Percentiles rank a stretch among this genome's conserved stretches.
Conservation (phyloP, 352 stramenopile genomes). For the Globisporangium solare region DNA sequence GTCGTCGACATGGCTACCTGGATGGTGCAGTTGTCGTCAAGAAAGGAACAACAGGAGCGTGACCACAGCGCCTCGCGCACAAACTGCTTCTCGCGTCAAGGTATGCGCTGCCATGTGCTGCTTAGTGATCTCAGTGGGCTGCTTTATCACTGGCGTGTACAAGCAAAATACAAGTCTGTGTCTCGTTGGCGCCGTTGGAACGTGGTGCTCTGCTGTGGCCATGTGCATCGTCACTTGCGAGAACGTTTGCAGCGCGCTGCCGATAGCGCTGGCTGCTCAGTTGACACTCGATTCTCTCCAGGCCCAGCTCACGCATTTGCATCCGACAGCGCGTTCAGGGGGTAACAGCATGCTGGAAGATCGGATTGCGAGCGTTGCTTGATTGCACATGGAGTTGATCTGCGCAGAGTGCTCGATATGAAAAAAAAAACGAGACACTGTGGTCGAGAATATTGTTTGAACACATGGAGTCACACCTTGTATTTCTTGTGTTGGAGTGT, state of each 20-base stretch:
- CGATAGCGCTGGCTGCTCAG: conserved; percentile 5
- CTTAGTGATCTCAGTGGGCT: not conserved
- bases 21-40: not conserved
- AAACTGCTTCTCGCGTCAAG: no score
- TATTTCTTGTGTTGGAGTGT: conserved; percentile 15
- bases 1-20: no score
- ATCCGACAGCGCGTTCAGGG: no score
- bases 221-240: conserved; percentile 11
- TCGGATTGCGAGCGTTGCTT: no score
- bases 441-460: not conserved
- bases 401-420: no score
- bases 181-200: conserved; percentile 1
- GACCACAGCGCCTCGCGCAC: no score
- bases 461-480: conserved; percentile 10
- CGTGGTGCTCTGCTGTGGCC: conserved; percentile 5
- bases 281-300: conserved; percentile 2
- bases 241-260: conserved; percentile 1
- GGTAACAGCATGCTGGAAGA: no score
- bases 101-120: conserved; percentile 1
- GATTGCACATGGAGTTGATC: not conserved
- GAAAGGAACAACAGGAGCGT: no score
- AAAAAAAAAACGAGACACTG: not conserved
- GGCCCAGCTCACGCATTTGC: not conserved
- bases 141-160: not conserved
- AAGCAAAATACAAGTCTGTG: conserved; percentile 3